These are phyloP conservation scores for Gnetum montanum DNA, from an alignment of 75 land plant species.

Conservation along the genomic window DNA sequence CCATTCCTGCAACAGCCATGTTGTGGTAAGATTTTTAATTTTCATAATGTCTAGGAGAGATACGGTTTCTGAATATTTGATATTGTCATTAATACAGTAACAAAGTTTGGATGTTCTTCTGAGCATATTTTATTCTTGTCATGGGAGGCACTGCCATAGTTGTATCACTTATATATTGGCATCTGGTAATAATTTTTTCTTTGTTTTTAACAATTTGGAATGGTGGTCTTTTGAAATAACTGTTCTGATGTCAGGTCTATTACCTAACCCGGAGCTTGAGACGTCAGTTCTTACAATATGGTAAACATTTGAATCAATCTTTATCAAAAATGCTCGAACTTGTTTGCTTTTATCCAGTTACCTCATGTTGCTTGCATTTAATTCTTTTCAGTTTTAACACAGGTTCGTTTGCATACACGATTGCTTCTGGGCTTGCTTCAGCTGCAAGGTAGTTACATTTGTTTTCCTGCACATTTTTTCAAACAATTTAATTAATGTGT, in stretches of 20 bases:
- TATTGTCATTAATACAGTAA: too few species aligned
- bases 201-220: slow-evolving; percentile 37
- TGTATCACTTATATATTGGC: too few species aligned
- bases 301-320: slow-evolving; percentile 10
- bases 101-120: too few species aligned
- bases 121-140: too few species aligned
- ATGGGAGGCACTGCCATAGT: too few species aligned
- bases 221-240: slow-evolving; percentile 59
- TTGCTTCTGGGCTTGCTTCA: slow-evolving; percentile 45
- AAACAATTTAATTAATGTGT: too few species aligned
- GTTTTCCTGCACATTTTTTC: too few species aligned
- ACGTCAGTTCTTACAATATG: slow-evolving; percentile 53
- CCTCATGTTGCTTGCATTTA: not conserved
- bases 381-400: slow-evolving; percentile 29
- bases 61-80: too few species aligned
- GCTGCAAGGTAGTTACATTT: slow-evolving; percentile 31
- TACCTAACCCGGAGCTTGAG: slow-evolving; percentile 70
- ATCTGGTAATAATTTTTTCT: not conserved
- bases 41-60: too few species aligned
- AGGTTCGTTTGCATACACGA: slow-evolving; percentile 21
- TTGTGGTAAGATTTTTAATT: slow-evolving; percentile 79
- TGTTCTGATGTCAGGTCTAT: slow-evolving; percentile 52
- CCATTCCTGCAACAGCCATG: slow-evolving; percentile 69
- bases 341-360: too few species aligned
- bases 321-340: too few species aligned